Evolutionary conservation across 768 basidiomycete species (phyloP).

Genomic region (Pisolithus marmoratus): DNA sequence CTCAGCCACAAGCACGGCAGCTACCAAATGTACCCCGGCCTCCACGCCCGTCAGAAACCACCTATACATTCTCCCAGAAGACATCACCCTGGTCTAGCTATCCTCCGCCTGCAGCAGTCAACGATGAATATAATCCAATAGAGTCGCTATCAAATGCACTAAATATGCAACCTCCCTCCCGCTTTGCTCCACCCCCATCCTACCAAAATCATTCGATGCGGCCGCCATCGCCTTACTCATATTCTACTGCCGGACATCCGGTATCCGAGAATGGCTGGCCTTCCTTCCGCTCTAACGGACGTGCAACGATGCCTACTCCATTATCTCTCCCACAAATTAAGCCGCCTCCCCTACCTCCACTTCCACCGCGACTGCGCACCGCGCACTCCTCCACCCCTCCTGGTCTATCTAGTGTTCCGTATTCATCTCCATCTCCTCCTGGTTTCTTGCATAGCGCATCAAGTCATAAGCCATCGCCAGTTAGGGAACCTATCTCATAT

Average conservation of each 20-base stretch:
- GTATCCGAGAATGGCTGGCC: slow-evolving; percentile 49
- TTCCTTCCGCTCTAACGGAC: slow-evolving; percentile 24
- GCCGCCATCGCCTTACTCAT: slow-evolving; percentile 22
- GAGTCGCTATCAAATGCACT: slow-evolving; percentile 49
- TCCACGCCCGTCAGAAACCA: slow-evolving; percentile 13
- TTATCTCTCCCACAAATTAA: slow-evolving; percentile 15
- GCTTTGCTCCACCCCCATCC: slow-evolving; percentile 10
- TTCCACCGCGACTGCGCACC: slow-evolving; percentile 23
- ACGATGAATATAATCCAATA: slow-evolving; percentile 34
- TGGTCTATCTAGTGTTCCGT: slow-evolving; percentile 26
- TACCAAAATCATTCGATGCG: slow-evolving; percentile 25
- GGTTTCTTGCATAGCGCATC: slow-evolving; percentile 29
- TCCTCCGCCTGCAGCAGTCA: slow-evolving; percentile 21
- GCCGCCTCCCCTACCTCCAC: slow-evolving; percentile 6
- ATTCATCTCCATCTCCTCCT: slow-evolving; percentile 31
- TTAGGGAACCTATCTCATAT: slow-evolving; percentile 15
- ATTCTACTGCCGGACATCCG: slow-evolving; percentile 29
- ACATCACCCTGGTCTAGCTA: slow-evolving; percentile 12
- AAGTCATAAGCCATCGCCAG: slow-evolving; percentile 14
- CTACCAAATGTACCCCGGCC: slow-evolving; percentile 9
- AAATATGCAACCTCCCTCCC: slow-evolving; percentile 44
- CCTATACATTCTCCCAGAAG: slow-evolving; percentile 8
- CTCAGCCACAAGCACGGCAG: slow-evolving; percentile 7
- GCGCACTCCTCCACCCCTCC: slow-evolving; percentile 30
- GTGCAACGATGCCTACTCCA: slow-evolving; percentile 4